Conservation (phyloP, 2,329 filamentous ascomycete genomes). For the Zalaria sp. region DNA sequence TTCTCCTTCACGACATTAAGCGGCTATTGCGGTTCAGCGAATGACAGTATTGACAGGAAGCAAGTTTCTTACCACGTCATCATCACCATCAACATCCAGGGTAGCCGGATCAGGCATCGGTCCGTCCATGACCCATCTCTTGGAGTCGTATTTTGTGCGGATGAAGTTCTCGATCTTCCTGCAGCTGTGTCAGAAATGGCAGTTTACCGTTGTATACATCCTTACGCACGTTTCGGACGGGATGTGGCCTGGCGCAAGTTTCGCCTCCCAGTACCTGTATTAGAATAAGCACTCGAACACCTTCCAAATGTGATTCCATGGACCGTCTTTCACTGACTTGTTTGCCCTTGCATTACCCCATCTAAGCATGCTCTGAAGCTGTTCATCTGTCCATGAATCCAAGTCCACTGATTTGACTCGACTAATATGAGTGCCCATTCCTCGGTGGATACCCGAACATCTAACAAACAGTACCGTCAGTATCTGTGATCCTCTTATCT, state of each 20-base stretch:
- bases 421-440: conserved; percentile 98
- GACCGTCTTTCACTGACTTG: conserved; percentile 43
- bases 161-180: conserved; percentile 99
- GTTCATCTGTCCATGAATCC: conserved; percentile 97
- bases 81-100: conserved; percentile 66
- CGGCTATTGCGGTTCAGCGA: conserved; percentile 27
- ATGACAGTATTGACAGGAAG: not conserved
- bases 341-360: conserved; percentile 97
- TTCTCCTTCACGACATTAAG: conserved; percentile 55
- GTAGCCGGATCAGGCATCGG: conserved; percentile 84
- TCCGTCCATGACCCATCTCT: conserved; percentile 99
- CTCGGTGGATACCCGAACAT: conserved; percentile 95
- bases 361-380: conserved; percentile 80
- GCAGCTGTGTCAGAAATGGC: not conserved
- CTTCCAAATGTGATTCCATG: conserved; percentile 3
- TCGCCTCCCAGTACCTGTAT: conserved; percentile 75
- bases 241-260: conserved; percentile 77
- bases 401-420: conserved; percentile 96
- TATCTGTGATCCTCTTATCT: conserved; percentile 3
- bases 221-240: conserved; percentile 63
- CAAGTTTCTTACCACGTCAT: conserved; percentile 42
- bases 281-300: conserved; percentile 18
- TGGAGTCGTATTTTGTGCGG: conserved; percentile 95
- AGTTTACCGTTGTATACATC: too few relatives aligned
- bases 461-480: conserved; percentile 14